Percentiles rank a stretch among this genome's conserved stretches.
Evolutionary conservation across 345 rosid species (phyloP).

Genomic region (Eucalyptus globulus): DNA sequence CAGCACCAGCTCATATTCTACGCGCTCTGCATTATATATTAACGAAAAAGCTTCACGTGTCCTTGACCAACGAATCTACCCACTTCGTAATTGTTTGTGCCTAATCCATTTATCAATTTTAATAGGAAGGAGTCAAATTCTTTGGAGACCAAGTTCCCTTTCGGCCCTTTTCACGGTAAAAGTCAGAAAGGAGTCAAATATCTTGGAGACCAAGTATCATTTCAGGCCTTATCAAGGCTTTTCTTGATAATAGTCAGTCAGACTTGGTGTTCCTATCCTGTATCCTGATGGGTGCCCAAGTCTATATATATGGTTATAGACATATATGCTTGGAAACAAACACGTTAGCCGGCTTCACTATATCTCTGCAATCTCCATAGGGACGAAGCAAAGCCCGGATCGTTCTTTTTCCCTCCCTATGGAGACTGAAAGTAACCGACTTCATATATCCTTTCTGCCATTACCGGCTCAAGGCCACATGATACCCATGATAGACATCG

Average conservation of each 20-base stretch:
- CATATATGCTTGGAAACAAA: background rate
- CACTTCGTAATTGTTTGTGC: too few relatives aligned
- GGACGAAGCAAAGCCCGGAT: background rate
- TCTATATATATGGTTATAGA: background rate
- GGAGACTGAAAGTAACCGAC: background rate
- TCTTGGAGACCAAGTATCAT: background rate
- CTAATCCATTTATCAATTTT: too few relatives aligned
- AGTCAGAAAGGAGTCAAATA: background rate
- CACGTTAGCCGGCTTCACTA: background rate
- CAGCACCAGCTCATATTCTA: background rate
- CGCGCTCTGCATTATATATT: background rate
- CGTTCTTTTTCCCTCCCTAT: background rate
- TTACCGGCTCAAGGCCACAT: conserved; percentile 22
- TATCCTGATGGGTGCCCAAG: background rate
- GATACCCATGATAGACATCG: conserved; percentile 23
- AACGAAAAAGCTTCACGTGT: background rate
- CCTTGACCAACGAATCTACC: background rate
- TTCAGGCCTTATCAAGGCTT: background rate
- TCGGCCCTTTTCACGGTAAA: background rate
- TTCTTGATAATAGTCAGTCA: background rate
- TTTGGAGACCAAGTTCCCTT: background rate
- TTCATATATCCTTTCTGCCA: conserved; percentile 20
- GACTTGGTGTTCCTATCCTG: background rate
- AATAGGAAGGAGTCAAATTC: too few relatives aligned
- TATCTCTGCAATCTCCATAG: background rate